These are phyloP conservation scores for Allantophomopsis cytisporea DNA, from an alignment of 2,329 filamentous ascomycete species.

Conservation along the genomic window DNA sequence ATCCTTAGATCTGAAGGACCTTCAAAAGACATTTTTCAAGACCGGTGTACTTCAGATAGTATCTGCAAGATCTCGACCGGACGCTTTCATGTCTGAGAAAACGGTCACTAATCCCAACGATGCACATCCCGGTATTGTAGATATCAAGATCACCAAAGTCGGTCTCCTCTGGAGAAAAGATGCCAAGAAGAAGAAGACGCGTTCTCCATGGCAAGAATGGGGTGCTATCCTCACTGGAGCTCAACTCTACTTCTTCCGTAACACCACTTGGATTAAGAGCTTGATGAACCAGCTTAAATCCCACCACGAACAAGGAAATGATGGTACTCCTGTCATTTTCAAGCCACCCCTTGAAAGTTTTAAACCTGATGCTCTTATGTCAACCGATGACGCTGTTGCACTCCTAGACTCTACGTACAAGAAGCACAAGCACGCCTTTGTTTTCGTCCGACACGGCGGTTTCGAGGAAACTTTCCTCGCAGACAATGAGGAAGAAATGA, in stretches of 20 bases:
- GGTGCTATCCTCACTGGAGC: constrained; percentile 93
- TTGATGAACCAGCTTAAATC: constrained; percentile 79
- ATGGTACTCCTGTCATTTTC: constrained; percentile 71
- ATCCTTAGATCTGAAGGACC: constrained; percentile 64
- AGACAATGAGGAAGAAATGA: constrained; percentile 81
- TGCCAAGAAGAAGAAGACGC: constrained; percentile 79
- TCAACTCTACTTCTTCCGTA: constrained; percentile 92
- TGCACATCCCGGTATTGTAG: constrained; percentile 82
- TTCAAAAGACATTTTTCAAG: constrained; percentile 82
- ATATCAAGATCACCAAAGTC: constrained; percentile 96
- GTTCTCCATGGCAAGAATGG: constrained; percentile 98
- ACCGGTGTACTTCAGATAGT: constrained; percentile 91
- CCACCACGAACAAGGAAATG: constrained; percentile 65
- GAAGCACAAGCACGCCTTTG: constrained; percentile 90
- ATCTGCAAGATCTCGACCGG: constrained; percentile 81
- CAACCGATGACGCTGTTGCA: constrained; percentile 84
- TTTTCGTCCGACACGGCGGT: constrained; percentile 76
- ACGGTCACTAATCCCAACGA: constrained; percentile 75
- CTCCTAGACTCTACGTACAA: constrained; percentile 77
- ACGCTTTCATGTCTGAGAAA: constrained; percentile 86
- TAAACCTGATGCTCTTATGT: constrained; percentile 87
- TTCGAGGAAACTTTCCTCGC: constrained; percentile 85
- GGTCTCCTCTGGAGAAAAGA: constrained; percentile 93
- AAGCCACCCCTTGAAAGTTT: constrained; percentile 82
- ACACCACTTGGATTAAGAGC: constrained; percentile 82